Evolutionary conservation across 306 rosid species (phyloP).

Genomic region (Pyrus communis): DNA sequence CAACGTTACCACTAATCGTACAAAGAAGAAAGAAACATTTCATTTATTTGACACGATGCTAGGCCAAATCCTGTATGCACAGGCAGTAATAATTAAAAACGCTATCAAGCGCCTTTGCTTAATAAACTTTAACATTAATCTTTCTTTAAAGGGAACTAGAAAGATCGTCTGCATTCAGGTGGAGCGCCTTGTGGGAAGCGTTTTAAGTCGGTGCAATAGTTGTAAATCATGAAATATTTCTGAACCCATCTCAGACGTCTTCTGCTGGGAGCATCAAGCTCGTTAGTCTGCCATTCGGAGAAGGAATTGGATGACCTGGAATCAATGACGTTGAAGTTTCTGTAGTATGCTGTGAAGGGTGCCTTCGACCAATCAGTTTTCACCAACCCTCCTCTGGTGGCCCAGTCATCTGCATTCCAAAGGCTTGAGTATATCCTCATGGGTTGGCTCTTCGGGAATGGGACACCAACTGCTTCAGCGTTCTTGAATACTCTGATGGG

Average conservation of each 20-base stretch:
- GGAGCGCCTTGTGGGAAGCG: conserved; percentile 73
- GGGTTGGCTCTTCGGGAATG: conserved; percentile 69
- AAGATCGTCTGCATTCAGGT: conserved; percentile 41
- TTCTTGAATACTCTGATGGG: conserved; percentile 81
- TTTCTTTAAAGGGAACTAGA: too few relatives aligned
- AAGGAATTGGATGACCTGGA: conserved; percentile 24
- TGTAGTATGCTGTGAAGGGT: conserved; percentile 76
- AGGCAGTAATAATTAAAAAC: too few relatives aligned
- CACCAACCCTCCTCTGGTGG: conserved; percentile 77
- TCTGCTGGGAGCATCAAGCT: conserved; percentile 58
- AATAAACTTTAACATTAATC: too few relatives aligned
- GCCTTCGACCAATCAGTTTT: conserved; percentile 83
- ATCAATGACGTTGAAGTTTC: conserved; percentile 52
- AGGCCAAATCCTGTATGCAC: too few relatives aligned
- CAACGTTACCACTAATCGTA: background rate
- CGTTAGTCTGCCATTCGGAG: conserved; percentile 37
- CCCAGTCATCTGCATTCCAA: conserved; percentile 84
- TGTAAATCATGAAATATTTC: conserved; percentile 78
- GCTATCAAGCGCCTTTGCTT: too few relatives aligned
- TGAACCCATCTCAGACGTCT: conserved; percentile 85
- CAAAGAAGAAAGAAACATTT: background rate
- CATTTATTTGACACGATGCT: background rate
- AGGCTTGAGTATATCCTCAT: conserved; percentile 72
- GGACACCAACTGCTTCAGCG: conserved; percentile 52
- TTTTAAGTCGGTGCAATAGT: conserved; percentile 65